These are phyloP conservation scores for Fraxinus velutina DNA, from an alignment of 305 asterid genomes.

Conservation along the genomic window DNA sequence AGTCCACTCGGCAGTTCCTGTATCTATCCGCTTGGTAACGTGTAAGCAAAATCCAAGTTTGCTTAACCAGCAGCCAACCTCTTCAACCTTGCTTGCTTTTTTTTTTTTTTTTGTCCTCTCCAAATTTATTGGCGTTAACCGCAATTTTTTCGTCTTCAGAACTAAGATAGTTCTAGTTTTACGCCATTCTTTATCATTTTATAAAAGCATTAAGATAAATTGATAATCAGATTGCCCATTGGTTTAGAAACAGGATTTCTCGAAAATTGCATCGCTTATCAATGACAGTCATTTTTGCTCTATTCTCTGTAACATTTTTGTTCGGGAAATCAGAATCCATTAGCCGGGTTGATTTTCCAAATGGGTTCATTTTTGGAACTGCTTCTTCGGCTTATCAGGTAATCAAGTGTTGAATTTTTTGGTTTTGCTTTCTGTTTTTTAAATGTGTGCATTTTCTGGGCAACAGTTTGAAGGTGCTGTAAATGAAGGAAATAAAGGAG, in stretches of 20 bases:
- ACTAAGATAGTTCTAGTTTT: background rate
- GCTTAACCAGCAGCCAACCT: conserved; percentile 27
- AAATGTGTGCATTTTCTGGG: background rate
- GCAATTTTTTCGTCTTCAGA: conserved; percentile 18
- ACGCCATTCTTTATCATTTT: background rate
- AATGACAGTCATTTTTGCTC: conserved; percentile 25
- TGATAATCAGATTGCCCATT: background rate
- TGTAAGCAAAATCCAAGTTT: conserved; percentile 37
- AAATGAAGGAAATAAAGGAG: conserved; percentile 75
- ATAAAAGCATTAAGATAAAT: background rate
- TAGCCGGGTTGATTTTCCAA: conserved; percentile 56
- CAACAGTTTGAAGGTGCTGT: conserved; percentile 81
- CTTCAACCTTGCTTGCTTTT: background rate
- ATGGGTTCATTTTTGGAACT: conserved; percentile 75
- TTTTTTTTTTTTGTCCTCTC: conserved; percentile 2
- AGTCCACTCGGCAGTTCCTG: conserved; percentile 17
- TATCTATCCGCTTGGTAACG: conserved; percentile 15
- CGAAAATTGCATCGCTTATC: conserved; percentile 13
- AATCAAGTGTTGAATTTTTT: background rate
- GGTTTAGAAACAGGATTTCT: background rate
- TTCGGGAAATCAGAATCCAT: conserved; percentile 38
- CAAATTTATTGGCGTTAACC: conserved; percentile 31
- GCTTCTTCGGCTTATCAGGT: conserved; percentile 96
- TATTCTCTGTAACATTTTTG: conserved; percentile 19
- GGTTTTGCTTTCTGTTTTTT: background rate